Evolutionary conservation across 306 rosid genomes (phyloP), one percentile per base, ranked within the genome.

Genomic region (Fragaria nilgerrensis): DNA sequence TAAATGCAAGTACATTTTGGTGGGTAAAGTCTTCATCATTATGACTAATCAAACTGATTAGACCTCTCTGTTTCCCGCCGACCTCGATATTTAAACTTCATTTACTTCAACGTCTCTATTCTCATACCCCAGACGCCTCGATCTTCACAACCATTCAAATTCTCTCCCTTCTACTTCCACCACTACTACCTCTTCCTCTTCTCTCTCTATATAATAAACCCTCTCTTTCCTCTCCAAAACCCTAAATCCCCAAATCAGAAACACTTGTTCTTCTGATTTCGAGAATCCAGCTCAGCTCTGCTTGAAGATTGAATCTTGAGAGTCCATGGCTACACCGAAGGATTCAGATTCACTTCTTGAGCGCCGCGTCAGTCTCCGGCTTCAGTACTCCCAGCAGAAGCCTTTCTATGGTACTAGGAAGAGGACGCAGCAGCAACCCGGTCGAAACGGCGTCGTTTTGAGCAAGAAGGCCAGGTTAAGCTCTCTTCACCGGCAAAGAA

Each of bases 321-420:
- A 10, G 32, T 70, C 43, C 7, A 78, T 78, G 82, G 82, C 53
- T 36, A 55, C 23, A 14, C 19, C 27, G 2, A 16, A 37, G 20
- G n/a, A 37, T 5, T 15, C 66, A 37, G 20, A 39, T 39, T 39
- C 44, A 7, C 9, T 34, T 0, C 16, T 27, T 0, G 68, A 43
- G 75, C 77, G 72, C 47, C 74, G 84, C 61, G 34, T 61, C 48
- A 85, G 80, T 67, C 67, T 49, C 0, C 78, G 84, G 32, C 82
- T 85, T 66, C 70, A 55, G 32, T 72, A 76, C 27, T 49, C 66
- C 25, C 82, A 81, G 16, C 47, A 82, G 14, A 74, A 63, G 66
- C 82, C 88, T 19, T 63, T 22, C 47, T 79, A 82, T 32, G 77
- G 84, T 7, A 27, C 56, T 68, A 6, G 71, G 70, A 82, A 59